Conservation (phyloP, 2,329 filamentous ascomycete species). For the Sporothrix pallida region DNA sequence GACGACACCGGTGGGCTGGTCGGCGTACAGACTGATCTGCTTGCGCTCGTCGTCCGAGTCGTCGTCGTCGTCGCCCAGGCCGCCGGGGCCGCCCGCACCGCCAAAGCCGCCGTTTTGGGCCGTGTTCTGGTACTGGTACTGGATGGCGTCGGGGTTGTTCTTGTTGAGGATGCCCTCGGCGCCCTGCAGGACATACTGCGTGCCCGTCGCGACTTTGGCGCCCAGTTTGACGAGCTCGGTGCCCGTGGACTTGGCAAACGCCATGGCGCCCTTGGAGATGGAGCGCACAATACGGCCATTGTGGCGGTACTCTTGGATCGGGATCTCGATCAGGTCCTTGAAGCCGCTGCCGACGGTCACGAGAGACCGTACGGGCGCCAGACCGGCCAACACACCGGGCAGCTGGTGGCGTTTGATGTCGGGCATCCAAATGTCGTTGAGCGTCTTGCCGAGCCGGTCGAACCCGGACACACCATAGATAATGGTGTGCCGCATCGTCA, state of each 20-base stretch:
- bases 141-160: conserved; percentile 43
- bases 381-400: conserved; percentile 82
- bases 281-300: conserved; percentile 91
- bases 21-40: conserved; percentile 88
- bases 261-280: conserved; percentile 85
- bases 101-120: conserved; percentile 2
- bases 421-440: conserved; percentile 97
- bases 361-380: conserved; percentile 86
- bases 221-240: conserved; percentile 93
- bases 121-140: conserved; percentile 46
- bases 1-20: conserved; percentile 87
- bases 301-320: conserved; percentile 89
- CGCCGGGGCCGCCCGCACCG: conserved; percentile 33
- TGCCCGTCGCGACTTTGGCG: conserved; percentile 91
- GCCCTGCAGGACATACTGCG: conserved; percentile 88
- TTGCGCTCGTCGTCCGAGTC: conserved; percentile 71
- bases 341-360: conserved; percentile 91
- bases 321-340: conserved; percentile 83
- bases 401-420: conserved; percentile 91
- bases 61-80: conserved; percentile 47
- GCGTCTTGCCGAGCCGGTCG: conserved; percentile 82
- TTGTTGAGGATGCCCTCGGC: conserved; percentile 77
- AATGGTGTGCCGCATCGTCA: conserved; percentile 86
- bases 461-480: conserved; percentile 92
- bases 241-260: conserved; percentile 91